A percentile compares a stretch with the other conserved stretches of the same genome.
These are phyloP conservation scores for Lipomyces yamanashiensis DNA, from an alignment of 805 yeast genomes.

Conservation along the genomic window DNA sequence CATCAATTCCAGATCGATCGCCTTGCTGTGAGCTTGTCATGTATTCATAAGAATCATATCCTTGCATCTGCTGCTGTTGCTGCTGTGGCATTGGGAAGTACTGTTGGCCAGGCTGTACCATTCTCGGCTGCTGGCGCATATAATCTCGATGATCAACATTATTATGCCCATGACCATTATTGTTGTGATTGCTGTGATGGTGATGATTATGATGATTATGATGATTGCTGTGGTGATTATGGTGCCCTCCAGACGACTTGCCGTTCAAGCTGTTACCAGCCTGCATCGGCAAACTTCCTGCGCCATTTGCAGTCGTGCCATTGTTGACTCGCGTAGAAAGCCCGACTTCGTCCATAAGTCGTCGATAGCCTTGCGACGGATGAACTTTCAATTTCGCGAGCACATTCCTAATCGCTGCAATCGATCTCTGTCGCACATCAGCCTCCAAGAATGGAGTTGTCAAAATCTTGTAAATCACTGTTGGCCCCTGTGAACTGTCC, in stretches of 20 bases:
- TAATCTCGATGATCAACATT: neutral
- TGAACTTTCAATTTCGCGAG: slow-evolving; percentile 61
- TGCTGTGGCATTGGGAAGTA: slow-evolving; percentile 1
- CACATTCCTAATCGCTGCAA: slow-evolving; percentile 64
- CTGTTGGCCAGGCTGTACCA: slow-evolving; percentile 10
- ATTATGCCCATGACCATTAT: neutral
- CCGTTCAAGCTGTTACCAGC: neutral
- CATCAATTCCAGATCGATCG: neutral
- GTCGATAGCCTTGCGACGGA: slow-evolving; percentile 72
- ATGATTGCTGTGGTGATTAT: neutral
- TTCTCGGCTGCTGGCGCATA: slow-evolving; percentile 1
- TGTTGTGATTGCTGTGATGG: slow-evolving; percentile 1
- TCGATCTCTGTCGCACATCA: slow-evolving; percentile 60
- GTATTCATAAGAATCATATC: neutral
- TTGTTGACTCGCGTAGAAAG: slow-evolving; percentile 43
- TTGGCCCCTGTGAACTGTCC: slow-evolving; percentile 72
- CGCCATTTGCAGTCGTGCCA: neutral
- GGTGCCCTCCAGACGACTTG: slow-evolving; percentile 1
- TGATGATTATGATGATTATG: slow-evolving; percentile 1
- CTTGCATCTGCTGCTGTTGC: slow-evolving; percentile 1
- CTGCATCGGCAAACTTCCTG: slow-evolving; percentile 1
- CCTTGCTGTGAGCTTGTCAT: neutral
- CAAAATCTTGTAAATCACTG: slow-evolving; percentile 77
- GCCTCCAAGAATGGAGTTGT: slow-evolving; percentile 70
- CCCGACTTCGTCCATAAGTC: slow-evolving; percentile 92